Base-by-base conservation (phyloP, 257 asterid species). In the Ocimum tenuiflorum region DNA sequence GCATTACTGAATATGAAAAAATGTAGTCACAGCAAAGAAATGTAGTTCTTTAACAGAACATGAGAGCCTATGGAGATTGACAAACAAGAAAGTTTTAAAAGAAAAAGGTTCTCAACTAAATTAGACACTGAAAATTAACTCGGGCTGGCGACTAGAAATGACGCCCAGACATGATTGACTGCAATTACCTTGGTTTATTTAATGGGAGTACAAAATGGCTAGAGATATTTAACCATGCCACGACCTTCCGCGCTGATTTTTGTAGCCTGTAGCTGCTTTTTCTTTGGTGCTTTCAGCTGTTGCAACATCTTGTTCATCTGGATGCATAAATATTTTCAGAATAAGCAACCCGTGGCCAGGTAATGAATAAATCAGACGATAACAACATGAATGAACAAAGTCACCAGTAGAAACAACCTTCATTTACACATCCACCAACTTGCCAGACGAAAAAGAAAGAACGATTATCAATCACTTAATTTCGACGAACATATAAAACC, bases 291-390 rank as follows among this genome's bases (percentile, higher is more conserved):
- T 77, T 89, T 92, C 73, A 92, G 65, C 48, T 89, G 92, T 67
- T 87, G 97, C 87, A 92, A 69, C 77, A 81, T 92, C 87, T 85
- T 92, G 77, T 92, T 92, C 96, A 92, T 87, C 98, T 92, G 88
- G 55, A 45, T 19, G 55, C 62, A 58, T 11, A 61, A 10, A 35
- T 46, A 63, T 63, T 63, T 63, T 19, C 8, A 58, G n/a, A 64
- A 68, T 0, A 50, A 18, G 33, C 3, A 9, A 51, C 49, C 17
- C 12, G 8, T 41, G 70, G 41, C 10, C n/a, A 10, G 1, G n/a
- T 35, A 35, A 9, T 49, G 56, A 49, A 49, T 3, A 49, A 20
- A 20, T n/a, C 54, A 8, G 8, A n/a, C n/a, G 13, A 43, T 45
- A 42, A 7, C 43, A n/a, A 55, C 33, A 14, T 46, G 29, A 51